Base-by-base conservation (phyloP, 2,329 filamentous ascomycete genomes). In the Blastomyces silverae region DNA sequence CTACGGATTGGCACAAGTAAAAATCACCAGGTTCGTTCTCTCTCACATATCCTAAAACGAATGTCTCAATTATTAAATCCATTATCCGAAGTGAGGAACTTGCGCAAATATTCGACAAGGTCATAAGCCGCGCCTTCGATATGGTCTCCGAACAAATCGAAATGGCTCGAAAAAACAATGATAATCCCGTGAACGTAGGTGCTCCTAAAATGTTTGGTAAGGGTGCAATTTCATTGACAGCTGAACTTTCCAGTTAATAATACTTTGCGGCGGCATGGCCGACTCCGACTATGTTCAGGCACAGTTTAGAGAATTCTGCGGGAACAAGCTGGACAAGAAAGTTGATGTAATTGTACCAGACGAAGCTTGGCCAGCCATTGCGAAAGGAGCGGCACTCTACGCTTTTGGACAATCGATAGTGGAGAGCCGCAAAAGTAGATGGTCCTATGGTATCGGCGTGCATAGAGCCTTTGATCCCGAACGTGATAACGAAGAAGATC, bases 301-400 rank as follows among this genome's bases (percentile, higher is more conserved):
- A 6, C 48, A 50, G 28, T 64, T 70, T 50, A 42, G 68, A 37
- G 25, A 65, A 20, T 70, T 66, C 59, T 66, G 64, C 61, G 15
- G 39, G 22, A 13, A 60, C 25, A 34, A 46, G 1, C 57, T 69
- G 31, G 56, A 61, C 1, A 50, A 53, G 0, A 25, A 64, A 17
- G 42, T 67, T 3, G 52, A 66, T 15, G 56, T 68, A 2, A 52
- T 67, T 6, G 63, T 60, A 3, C 69, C 68, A n/a, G 5, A 34
- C 1, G 55, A 65, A 3, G 46, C 69, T 7, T 70, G 67, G 67
- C 60, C 65, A 1, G 69, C 69, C 6, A 66, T 71, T 28, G 66
- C 64, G 4, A 62, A 53, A 17, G 69, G 68, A 34, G 69, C 68
- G 2, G 68, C 52, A 6, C n/a, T 71, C 3, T 46, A 62, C 6